Base-by-base conservation (phyloP, 345 rosid genomes). In the Eutrema heterophyllum region DNA sequence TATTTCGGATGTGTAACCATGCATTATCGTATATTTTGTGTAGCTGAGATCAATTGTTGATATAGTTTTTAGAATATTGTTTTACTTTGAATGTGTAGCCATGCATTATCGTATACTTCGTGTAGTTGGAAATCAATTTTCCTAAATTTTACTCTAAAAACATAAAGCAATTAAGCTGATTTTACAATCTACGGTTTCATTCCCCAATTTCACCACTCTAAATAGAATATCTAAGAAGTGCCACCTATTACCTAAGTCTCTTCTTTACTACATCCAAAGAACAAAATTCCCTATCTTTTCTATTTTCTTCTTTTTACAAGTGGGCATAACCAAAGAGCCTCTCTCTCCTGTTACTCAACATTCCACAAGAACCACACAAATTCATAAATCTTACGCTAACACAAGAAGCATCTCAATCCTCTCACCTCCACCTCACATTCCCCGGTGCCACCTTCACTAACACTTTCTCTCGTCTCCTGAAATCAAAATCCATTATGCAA, bases 341-440 rank as follows among this genome's bases (percentile, higher is more conserved):
- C 44, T 14, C n/a, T 67, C 73, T 4, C 14, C 27, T 4, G 27
- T 52, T 45, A 9, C 73, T 35, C 65, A 70, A 38, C 59, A 70
- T 27, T 65, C 16, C 39, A 78, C 73, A 51, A 78, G 64, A 60
- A 51, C 81, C 81, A 78, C 81, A 66, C 80, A 70, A 64, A 21
- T 49, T 63, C 72, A 32, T 21, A 24, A 67, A 53, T 50, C 73
- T 32, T 55, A 51, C 26, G 45, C 36, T 18, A 61, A 32, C 46
- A 45, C 70, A 69, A 61, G 40, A 77, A 57, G 29, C 80, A 71
- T 66, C 81, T 43, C 77, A 66, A 78, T 71, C 64, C 68, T 71
- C 68, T 66, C 63, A 77, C 68, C 80, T 77, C 80, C 71, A 70
- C 76, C 80, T 77, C 76, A 64, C 80, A 43, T 70, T 77, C 55